phyloP scores from a whole-genome alignment of 192 early-diverging fungal species.

The Oehlia diaphana region DNA sequence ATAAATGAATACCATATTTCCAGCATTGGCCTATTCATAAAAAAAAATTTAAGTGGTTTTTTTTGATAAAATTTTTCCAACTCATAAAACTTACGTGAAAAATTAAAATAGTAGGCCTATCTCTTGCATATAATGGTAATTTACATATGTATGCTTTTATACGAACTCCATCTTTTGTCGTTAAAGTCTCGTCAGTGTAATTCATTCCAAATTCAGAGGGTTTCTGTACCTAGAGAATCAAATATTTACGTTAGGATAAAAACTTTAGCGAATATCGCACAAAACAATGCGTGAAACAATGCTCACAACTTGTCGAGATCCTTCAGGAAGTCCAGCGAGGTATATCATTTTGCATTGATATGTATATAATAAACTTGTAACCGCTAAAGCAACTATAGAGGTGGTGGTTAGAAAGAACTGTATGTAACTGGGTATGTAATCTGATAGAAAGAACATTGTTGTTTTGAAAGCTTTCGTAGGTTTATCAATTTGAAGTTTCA shows the following conservation, averaged over 20 bases:
- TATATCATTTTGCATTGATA: constrained; percentile 82
- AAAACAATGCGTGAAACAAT: neutral
- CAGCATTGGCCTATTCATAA: constrained; percentile 81
- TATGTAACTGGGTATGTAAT: constrained; percentile 9
- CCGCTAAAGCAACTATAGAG: constrained; percentile 34
- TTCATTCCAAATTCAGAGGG: constrained; percentile 66
- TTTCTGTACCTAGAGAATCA: constrained; percentile 55
- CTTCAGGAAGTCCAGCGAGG: constrained; percentile 61
- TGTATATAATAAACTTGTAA: constrained; percentile 57
- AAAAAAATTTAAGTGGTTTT: neutral
- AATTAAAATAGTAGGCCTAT: constrained; percentile 80
- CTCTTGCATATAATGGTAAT: constrained; percentile 51
- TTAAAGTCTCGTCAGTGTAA: constrained; percentile 63
- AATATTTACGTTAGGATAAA: neutral
- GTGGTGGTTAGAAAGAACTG: constrained; percentile 6
- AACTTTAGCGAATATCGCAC: neutral
- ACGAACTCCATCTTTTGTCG: constrained; percentile 78
- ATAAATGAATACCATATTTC: constrained; percentile 74
- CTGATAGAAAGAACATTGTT: constrained; percentile 23
- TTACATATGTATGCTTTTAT: constrained; percentile 81
- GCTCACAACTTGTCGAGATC: constrained; percentile 50
- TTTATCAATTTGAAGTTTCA: no score
- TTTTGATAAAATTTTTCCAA: neutral
- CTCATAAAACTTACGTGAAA: constrained; percentile 65
- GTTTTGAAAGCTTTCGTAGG: no score